phyloP scores from a whole-genome alignment of 768 basidiomycete genomes.

The Dioszegia crocea region DNA sequence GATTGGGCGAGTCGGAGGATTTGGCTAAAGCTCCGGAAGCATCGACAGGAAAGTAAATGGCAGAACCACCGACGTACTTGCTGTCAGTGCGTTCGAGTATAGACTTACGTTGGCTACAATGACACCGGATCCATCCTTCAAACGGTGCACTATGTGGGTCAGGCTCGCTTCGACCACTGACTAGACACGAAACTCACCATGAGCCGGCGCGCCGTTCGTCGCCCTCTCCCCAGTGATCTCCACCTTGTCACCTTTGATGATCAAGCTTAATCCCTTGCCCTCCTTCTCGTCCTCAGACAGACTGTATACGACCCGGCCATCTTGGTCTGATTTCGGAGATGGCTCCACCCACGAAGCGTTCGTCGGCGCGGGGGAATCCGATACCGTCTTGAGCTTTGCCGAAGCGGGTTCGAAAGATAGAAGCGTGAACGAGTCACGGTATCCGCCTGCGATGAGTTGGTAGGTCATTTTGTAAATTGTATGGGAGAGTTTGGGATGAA shows the following conservation, averaged over 20 bases:
- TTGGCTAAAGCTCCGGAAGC: conserved; percentile 29
- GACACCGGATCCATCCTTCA: conserved; percentile 60
- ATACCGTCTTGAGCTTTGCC: conserved; percentile 53
- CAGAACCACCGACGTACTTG: conserved; percentile 67
- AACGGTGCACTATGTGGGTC: conserved; percentile 61
- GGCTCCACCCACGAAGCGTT: conserved; percentile 70
- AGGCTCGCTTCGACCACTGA: conserved; percentile 54
- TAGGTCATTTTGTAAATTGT: conserved; percentile 25
- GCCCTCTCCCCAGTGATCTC: conserved; percentile 47
- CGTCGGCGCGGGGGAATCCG: conserved; percentile 35
- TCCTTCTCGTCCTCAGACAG: conserved; percentile 62
- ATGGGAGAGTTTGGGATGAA: no score
- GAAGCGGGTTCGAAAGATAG: conserved; percentile 60
- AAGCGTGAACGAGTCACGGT: conserved; percentile 60
- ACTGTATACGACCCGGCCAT: conserved; percentile 60
- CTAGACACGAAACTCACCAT: conserved; percentile 23
- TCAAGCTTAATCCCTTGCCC: conserved; percentile 62
- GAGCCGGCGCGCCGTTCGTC: conserved; percentile 35
- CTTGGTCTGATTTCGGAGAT: not conserved
- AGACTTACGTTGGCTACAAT: conserved; percentile 68
- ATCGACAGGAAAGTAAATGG: conserved; percentile 60
- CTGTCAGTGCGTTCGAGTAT: not conserved
- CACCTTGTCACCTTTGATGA: conserved; percentile 57
- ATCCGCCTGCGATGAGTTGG: conserved; percentile 44
- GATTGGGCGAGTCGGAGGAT: conserved; percentile 48